Percentiles rank a stretch among this genome's conserved stretches.
phyloP scores from a whole-genome alignment of 2,329 filamentous ascomycete genomes.

The Colletotrichum aenigma region DNA sequence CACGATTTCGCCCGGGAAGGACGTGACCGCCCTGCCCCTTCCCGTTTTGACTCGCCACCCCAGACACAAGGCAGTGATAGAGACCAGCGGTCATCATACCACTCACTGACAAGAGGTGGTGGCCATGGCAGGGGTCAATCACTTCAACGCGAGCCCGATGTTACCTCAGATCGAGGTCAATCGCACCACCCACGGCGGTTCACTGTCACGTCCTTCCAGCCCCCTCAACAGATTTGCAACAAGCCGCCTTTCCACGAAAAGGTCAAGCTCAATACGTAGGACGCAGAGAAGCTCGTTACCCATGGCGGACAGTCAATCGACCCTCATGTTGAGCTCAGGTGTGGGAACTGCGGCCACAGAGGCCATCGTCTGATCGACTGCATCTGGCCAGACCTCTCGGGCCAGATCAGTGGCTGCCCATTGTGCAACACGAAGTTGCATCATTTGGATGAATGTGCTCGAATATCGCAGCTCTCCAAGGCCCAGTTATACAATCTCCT shows the following conservation, averaged over 20 bases:
- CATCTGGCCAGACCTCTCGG: background rate
- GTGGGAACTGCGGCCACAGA: background rate
- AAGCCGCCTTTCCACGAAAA: background rate
- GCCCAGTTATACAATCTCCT: background rate
- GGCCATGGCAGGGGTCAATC: background rate
- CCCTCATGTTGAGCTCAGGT: background rate
- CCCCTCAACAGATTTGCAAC: background rate
- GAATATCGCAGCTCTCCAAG: background rate
- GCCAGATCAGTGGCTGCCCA: background rate
- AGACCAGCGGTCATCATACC: background rate
- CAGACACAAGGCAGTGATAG: background rate
- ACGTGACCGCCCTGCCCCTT: background rate
- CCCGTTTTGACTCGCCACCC: background rate
- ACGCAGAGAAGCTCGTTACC: background rate
- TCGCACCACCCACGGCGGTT: background rate
- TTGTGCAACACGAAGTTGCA: background rate
- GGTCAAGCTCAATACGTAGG: background rate
- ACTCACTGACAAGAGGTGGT: background rate
- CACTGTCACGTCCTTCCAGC: background rate
- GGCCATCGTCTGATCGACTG: background rate
- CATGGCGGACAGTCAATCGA: background rate
- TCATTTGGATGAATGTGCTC: background rate
- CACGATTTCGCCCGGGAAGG: background rate
- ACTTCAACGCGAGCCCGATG: background rate
- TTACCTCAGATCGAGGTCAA: background rate